Conservation (phyloP, 192 early-diverging fungal species). For the Piromyces sp. region DNA sequence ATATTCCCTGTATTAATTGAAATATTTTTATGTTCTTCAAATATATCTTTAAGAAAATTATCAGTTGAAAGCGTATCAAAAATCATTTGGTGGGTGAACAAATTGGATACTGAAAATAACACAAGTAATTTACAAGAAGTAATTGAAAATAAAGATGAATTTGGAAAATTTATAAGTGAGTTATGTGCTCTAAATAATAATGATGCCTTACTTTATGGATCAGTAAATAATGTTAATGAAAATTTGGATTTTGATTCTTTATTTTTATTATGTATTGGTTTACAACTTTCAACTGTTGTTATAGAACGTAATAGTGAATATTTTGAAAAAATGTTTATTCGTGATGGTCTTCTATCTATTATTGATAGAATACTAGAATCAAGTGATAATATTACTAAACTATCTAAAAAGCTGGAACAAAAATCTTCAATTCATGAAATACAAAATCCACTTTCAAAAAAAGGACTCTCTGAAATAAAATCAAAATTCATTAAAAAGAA, state of each 20-base stretch:
- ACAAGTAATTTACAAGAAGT: slow-evolving; percentile 8
- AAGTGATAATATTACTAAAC: neutral
- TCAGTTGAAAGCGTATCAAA: slow-evolving; percentile 36
- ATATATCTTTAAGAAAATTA: slow-evolving; percentile 30
- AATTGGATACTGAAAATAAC: slow-evolving; percentile 24
- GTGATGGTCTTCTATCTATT: neutral
- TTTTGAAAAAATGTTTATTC: neutral
- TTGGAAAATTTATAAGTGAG: slow-evolving; percentile 31
- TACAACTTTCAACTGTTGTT: neutral
- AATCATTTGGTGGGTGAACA: slow-evolving; percentile 16
- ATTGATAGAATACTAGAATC: neutral
- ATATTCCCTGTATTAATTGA: slow-evolving; percentile 54
- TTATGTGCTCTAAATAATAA: slow-evolving; percentile 11
- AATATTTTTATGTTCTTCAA: slow-evolving; percentile 49
- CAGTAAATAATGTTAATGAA: neutral
- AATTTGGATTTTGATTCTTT: neutral
- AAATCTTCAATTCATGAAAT: neutral
- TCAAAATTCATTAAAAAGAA: neutral
- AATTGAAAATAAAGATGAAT: slow-evolving; percentile 1
- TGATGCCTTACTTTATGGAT: slow-evolving; percentile 4
- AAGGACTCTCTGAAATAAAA: neutral
- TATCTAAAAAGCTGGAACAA: neutral
- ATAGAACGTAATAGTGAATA: neutral
- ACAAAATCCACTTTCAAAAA: neutral
- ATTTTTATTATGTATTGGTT: neutral